phyloP scores from a whole-genome alignment of 805 yeast genomes.

The Ascoidea asiatica region DNA sequence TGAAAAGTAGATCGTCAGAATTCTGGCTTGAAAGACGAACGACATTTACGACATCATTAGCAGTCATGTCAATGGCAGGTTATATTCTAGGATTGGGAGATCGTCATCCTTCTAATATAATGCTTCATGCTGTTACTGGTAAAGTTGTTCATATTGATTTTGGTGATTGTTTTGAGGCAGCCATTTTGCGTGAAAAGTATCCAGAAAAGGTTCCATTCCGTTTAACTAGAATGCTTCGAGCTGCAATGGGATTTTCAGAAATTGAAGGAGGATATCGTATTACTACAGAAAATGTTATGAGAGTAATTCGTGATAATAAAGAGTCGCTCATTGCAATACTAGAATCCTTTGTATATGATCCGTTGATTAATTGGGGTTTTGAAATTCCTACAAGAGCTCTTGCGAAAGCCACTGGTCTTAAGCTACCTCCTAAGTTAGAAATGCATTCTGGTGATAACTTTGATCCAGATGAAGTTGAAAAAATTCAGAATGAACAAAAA shows the following conservation, averaged over 20 bases:
- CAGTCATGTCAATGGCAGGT: constrained; percentile 99
- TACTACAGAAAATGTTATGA: constrained; percentile 95
- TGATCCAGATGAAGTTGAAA: constrained; percentile 61
- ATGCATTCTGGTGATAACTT: constrained; percentile 58
- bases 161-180: constrained; percentile 99
- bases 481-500: constrained; percentile 52
- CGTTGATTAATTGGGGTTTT: constrained; percentile 97
- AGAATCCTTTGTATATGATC: constrained; percentile 98
- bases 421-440: constrained; percentile 49
- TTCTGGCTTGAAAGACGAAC: constrained; percentile 97
- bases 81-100: constrained; percentile 95
- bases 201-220: constrained; percentile 98
- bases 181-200: constrained; percentile 87
- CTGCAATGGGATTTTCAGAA: constrained; percentile 98
- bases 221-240: constrained; percentile 89
- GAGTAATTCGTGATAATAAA: constrained; percentile 82
- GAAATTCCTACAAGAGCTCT: constrained; percentile 77
- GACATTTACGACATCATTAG: constrained; percentile 87
- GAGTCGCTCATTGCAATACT: constrained; percentile 96
- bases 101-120: constrained; percentile 92
- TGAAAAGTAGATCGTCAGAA: constrained; percentile 89
- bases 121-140: constrained; percentile 91
- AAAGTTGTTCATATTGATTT: constrained; percentile 95
- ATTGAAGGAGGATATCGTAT: constrained; percentile 95
- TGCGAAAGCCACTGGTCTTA: constrained; percentile 60